Conservation (phyloP, 306 rosid genomes). For the Sicyos baderoa region DNA sequence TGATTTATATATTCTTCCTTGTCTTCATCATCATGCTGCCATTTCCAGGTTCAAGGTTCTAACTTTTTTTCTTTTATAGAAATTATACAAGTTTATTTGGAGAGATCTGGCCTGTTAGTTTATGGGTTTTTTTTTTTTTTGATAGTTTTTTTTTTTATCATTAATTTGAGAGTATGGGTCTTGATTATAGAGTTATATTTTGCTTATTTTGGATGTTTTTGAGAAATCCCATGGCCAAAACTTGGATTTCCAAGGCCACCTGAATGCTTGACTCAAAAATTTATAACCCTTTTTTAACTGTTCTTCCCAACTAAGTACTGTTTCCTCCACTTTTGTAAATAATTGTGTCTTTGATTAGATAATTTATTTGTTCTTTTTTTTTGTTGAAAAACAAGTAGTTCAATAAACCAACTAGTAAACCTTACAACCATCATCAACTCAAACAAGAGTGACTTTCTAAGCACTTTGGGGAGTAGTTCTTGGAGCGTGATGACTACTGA, state of each 20-base stretch:
- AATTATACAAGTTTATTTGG: background rate
- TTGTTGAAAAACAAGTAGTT: too few relatives aligned
- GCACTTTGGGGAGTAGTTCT: too few relatives aligned
- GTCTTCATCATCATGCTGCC: constrained; percentile 9
- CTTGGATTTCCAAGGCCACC: constrained; percentile 11
- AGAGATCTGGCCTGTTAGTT: background rate
- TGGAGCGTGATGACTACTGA: too few relatives aligned
- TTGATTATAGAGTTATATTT: constrained; percentile 6
- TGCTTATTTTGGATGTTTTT: constrained; percentile 10
- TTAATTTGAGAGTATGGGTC: background rate
- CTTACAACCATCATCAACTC: too few relatives aligned
- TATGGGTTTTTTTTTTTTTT: background rate
- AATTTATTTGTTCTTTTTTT: too few relatives aligned
- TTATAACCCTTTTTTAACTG: background rate
- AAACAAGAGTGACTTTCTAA: too few relatives aligned
- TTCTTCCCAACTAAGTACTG: constrained; percentile 3
- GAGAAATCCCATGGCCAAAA: constrained; percentile 3
- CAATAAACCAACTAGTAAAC: too few relatives aligned
- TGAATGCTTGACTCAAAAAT: constrained; percentile 12
- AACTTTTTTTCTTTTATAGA: background rate
- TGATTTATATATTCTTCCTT: background rate
- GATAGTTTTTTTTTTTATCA: background rate
- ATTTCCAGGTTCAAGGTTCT: constrained; percentile 9
- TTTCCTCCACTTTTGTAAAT: background rate
- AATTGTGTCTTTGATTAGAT: background rate